phyloP scores from a whole-genome alignment of 2,329 filamentous ascomycete species.

The Neonectria neomacrospora region DNA sequence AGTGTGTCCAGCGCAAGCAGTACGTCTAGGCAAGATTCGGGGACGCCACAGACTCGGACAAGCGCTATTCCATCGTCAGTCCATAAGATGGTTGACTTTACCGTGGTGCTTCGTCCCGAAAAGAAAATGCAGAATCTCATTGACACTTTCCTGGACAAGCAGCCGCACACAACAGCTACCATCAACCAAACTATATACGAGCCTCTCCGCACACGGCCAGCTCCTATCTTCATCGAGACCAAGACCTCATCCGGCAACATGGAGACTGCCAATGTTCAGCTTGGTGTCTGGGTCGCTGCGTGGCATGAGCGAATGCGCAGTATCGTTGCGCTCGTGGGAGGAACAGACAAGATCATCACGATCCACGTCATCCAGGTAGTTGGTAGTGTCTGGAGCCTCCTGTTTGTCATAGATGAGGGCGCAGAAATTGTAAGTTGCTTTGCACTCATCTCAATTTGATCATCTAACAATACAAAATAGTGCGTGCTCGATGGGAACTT shows the following conservation, averaged over 20 bases:
- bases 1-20: constrained; percentile 1
- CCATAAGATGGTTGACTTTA: constrained; percentile 19
- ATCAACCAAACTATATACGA: constrained; percentile 18
- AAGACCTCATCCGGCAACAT: constrained; percentile 16
- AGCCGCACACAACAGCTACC: constrained; percentile 2
- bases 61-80: background rate
- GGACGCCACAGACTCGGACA: background rate
- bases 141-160: background rate
- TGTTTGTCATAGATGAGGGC: constrained; percentile 24
- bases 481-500: constrained; percentile 16
- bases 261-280: constrained; percentile 20
- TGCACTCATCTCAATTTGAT: background rate
- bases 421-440: constrained; percentile 20
- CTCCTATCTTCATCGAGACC: constrained; percentile 26
- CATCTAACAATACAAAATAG: constrained; percentile 5
- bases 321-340: constrained; percentile 15
- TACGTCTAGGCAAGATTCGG: background rate
- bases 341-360: constrained; percentile 5
- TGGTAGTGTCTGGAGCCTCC: constrained; percentile 18
- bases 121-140: background rate
- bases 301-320: constrained; percentile 26
- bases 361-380: constrained; percentile 25
- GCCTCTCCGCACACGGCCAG: constrained; percentile 17
- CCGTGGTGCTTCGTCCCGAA: constrained; percentile 5
- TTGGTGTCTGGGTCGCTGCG: constrained; percentile 25